Evolutionary conservation across 495 filamentous ascomycete species (phyloP), one percentile per base, ranked within the genome.

Genomic region (Delitschia confertaspora): DNA sequence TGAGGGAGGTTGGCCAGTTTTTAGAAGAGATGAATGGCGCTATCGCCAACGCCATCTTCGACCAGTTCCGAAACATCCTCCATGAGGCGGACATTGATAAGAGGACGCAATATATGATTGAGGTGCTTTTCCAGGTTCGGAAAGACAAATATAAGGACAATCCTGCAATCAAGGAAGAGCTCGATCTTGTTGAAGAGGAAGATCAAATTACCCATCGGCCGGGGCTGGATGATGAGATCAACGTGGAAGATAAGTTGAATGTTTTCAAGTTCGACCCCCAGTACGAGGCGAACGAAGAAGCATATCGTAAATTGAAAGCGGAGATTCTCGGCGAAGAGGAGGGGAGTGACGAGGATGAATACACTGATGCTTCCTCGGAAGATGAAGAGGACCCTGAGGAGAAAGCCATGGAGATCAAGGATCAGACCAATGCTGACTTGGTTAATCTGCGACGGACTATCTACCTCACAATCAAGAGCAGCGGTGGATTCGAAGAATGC

Each of bases 101-200:
- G 66, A 72, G 91, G 44, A 85, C 88, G 22, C 91, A 96, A 65
- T 96, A 95, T 62, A 93, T 93, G 87, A 93, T 99, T 47, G 91
- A 99, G 60, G 89, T 95, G 6, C 68, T 99, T 41, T 96, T 99
- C 64, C 88, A 96, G 63, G 80, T 95, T 23, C 78, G 91, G 38
- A 96, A 95, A 63, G 91, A 96, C 61, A 80, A 82, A 36, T 99
- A 89, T 68, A 95, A 95, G 67, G 86, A 96, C 56, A 85, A 95
- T 49, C 86, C 77, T 5, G 79, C 85, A 1, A 73, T 99, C 56
- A 86, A 79, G 56, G 86, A 95, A 56, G 93, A 96, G 57, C 69
- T 99, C 23, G 91, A 99, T 65, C 62, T 99, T 10, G 82, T 99
- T 14, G 88, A 95, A 60, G 93, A 96, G 58, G 89, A 95, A 57